These are phyloP conservation scores for Penicillium lividum DNA, from an alignment of 495 filamentous ascomycete species.

Conservation along the genomic window DNA sequence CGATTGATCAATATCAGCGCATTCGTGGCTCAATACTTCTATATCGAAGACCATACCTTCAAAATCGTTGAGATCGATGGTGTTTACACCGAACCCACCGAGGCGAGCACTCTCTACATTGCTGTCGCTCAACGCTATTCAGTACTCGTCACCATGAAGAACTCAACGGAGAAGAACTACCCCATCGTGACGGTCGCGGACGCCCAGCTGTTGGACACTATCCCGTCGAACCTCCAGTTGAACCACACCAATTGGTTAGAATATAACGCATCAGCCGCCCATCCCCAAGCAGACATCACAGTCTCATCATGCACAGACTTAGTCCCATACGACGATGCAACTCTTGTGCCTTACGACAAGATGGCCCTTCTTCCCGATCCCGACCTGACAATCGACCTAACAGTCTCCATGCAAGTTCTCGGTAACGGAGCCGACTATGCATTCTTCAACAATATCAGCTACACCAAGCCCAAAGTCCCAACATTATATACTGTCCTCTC, in stretches of 20 bases:
- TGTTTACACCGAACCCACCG: slow-evolving; percentile 55
- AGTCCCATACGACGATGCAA: slow-evolving; percentile 13
- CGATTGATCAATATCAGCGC: slow-evolving; percentile 75
- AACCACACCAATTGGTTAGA: slow-evolving; percentile 81
- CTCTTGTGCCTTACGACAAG: slow-evolving; percentile 43
- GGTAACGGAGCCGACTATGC: slow-evolving; percentile 48
- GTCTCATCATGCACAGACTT: slow-evolving; percentile 42
- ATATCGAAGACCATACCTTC: slow-evolving; percentile 71
- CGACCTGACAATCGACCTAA: slow-evolving; percentile 32
- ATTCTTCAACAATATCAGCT: slow-evolving; percentile 81
- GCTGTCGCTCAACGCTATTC: slow-evolving; percentile 71
- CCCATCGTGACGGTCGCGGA: slow-evolving; percentile 55
- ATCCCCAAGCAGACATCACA: slow-evolving; percentile 52
- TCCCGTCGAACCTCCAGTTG: slow-evolving; percentile 46
- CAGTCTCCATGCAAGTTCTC: slow-evolving; percentile 52
- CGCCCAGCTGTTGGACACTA: slow-evolving; percentile 33
- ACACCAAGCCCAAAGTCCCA: slow-evolving; percentile 72
- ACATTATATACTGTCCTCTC: slow-evolving; percentile 75
- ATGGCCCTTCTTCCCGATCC: slow-evolving; percentile 42
- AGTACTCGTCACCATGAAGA: slow-evolving; percentile 66
- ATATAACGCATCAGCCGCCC: slow-evolving; percentile 59
- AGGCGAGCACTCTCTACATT: slow-evolving; percentile 64
- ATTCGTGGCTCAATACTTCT: slow-evolving; percentile 75
- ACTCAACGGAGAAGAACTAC: slow-evolving; percentile 64
- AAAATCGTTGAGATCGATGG: slow-evolving; percentile 58